Percentiles rank a stretch among this genome's conserved stretches.
Evolutionary conservation across 345 rosid species (phyloP).

Genomic region (Theobroma cacao): DNA sequence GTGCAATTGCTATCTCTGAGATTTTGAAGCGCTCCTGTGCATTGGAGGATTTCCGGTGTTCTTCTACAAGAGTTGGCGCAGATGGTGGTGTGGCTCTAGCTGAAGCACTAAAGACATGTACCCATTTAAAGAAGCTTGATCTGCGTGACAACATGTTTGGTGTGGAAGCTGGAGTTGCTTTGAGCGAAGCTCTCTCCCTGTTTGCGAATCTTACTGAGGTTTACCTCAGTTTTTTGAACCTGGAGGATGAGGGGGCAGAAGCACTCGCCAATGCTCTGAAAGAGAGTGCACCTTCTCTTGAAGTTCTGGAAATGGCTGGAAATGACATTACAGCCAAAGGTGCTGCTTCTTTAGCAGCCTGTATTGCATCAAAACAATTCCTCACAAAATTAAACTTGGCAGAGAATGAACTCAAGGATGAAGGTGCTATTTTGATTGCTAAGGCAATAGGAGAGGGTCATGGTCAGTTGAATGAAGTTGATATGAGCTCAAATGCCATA

Average conservation of each 20-base stretch:
- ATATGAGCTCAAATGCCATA: conserved; percentile 58
- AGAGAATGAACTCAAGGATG: conserved; percentile 89
- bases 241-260: conserved; percentile 78
- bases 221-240: conserved; percentile 77
- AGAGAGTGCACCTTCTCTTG: conserved; percentile 64
- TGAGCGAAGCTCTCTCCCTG: conserved; percentile 51
- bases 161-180: conserved; percentile 68
- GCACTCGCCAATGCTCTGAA: conserved; percentile 59
- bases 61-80: conserved; percentile 73
- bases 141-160: conserved; percentile 94
- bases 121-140: conserved; percentile 72
- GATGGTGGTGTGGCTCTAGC: conserved; percentile 84
- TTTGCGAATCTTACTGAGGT: conserved; percentile 57
- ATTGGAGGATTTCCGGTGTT: conserved; percentile 78
- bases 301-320: conserved; percentile 88
- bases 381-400: conserved; percentile 70
- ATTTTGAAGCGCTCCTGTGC: conserved; percentile 50
- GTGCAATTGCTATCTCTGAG: conserved; percentile 72
- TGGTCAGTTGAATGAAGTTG: conserved; percentile 64
- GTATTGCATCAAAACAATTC: conserved; percentile 61
- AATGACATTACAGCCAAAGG: conserved; percentile 73
- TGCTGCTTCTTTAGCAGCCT: conserved; percentile 47
- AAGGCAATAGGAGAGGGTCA: conserved; percentile 68
- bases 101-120: conserved; percentile 60
- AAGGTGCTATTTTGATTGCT: conserved; percentile 70